Conservation (phyloP, 495 filamentous ascomycete genomes). For the Chaetomidium leptoderma region DNA sequence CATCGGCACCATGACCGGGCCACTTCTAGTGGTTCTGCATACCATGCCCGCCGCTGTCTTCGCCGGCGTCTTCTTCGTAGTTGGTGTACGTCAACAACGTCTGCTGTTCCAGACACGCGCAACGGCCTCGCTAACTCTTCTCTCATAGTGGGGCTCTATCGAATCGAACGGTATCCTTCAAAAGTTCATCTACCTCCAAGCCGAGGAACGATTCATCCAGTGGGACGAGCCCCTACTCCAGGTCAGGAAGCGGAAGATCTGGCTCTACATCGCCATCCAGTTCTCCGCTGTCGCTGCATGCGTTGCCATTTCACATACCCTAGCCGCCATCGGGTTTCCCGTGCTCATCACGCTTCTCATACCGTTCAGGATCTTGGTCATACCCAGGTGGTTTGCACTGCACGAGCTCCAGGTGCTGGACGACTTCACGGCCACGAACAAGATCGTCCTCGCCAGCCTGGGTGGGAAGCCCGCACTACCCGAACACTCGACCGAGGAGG, state of each 20-base stretch:
- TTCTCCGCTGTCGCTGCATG: background rate
- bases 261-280: background rate
- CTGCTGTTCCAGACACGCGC: background rate
- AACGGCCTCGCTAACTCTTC: background rate
- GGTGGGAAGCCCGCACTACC: background rate
- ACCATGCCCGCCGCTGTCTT: background rate
- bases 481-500: background rate
- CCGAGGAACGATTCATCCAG: constrained; percentile 1
- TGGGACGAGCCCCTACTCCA: background rate
- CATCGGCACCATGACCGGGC: constrained; percentile 3
- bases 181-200: background rate
- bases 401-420: background rate
- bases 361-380: background rate
- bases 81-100: background rate
- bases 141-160: constrained; percentile 1
- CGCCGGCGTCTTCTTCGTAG: background rate
- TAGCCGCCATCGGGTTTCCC: background rate
- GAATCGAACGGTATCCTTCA: background rate
- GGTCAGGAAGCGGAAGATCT: background rate
- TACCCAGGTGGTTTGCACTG: background rate
- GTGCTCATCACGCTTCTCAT: background rate
- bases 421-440: background rate
- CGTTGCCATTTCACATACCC: background rate
- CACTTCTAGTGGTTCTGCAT: background rate
- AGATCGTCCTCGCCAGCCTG: background rate